Evolutionary conservation across 2,329 filamentous ascomycete species (phyloP).

Genomic region (Phialophora chinensis): DNA sequence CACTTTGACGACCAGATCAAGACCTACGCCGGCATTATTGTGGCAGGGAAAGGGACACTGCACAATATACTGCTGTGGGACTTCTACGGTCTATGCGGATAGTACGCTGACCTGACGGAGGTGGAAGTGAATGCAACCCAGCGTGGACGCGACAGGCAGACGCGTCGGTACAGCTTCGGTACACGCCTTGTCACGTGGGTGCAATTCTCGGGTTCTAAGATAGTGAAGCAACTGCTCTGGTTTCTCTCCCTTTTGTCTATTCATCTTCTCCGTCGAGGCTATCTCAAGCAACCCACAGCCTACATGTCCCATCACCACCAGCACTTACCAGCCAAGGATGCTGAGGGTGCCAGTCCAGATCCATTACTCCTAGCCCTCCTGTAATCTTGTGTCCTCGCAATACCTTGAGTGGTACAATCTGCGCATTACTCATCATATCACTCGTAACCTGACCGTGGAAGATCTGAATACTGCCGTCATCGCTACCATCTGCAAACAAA

Average conservation of each 20-base stretch:
- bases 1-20: neutral
- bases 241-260: neutral
- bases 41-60: neutral
- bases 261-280: neutral
- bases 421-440: slow-evolving; percentile 94
- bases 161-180: neutral
- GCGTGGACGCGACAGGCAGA: neutral
- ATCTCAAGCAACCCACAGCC: slow-evolving; percentile 75
- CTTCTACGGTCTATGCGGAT: neutral
- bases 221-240: neutral
- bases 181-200: slow-evolving; percentile 2
- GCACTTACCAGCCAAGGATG: slow-evolving; percentile 95
- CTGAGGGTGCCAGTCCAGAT: slow-evolving; percentile 92
- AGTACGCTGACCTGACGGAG: neutral
- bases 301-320: slow-evolving; percentile 89
- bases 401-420: slow-evolving; percentile 94
- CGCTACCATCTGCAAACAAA: slow-evolving; percentile 91
- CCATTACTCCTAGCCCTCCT: slow-evolving; percentile 85
- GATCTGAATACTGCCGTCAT: slow-evolving; percentile 92
- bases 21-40: slow-evolving; percentile 18
- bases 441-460: slow-evolving; percentile 96
- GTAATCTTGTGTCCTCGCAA: slow-evolving; percentile 82
- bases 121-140: neutral
- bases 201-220: neutral
- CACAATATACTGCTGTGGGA: neutral